Base-by-base conservation (phyloP, 345 rosid species). In the Brassica rapa region DNA sequence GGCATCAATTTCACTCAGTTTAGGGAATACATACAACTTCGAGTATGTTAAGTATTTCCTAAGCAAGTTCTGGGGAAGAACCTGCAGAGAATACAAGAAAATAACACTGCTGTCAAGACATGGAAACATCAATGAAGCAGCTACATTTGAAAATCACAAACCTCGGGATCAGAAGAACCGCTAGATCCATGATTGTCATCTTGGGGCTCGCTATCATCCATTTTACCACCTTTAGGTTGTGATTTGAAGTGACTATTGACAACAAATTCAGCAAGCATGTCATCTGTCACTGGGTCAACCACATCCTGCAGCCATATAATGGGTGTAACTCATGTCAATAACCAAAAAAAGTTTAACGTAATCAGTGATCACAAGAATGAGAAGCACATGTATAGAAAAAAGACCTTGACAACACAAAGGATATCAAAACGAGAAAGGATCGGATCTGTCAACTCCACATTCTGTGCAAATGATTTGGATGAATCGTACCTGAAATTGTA, bases 401-500 rank as follows among this genome's bases (percentile, higher is more conserved):
- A 27, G 56, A 94, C 98, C 99, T 95, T 95, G 14, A 93, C 99
- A 83, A 95, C 98, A 41, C 99, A 95, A 11, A 95, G 89, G 62
- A 95, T 83, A 81, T 93, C 97, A 30, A 95, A 95, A 66, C 99
- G 97, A 68, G 99, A 95, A 65, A 93, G 41, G 53, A 95, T 91
- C 10, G 99, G 99, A 85, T 93, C 98, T 46, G 99, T 95, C 87
- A 91, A 73, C 85, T 95, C 99, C 15, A 95, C 98, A 57, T 95
- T 95, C 75, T 95, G 96, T 6, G 93, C 81, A 75, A 95, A 90
- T 55, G 88, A 89, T 83, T 89, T 95, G 0, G 99, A 95, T 62
- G 99, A 95, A 86, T 95, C 94, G 9, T 95, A 95, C 66, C 99
- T 95, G 92, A 74, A 70, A 74, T 59, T 72, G 65, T 60, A 12